Evolutionary conservation across 2,329 filamentous ascomycete genomes (phyloP).

Genomic region (Cladorrhinum sp.): DNA sequence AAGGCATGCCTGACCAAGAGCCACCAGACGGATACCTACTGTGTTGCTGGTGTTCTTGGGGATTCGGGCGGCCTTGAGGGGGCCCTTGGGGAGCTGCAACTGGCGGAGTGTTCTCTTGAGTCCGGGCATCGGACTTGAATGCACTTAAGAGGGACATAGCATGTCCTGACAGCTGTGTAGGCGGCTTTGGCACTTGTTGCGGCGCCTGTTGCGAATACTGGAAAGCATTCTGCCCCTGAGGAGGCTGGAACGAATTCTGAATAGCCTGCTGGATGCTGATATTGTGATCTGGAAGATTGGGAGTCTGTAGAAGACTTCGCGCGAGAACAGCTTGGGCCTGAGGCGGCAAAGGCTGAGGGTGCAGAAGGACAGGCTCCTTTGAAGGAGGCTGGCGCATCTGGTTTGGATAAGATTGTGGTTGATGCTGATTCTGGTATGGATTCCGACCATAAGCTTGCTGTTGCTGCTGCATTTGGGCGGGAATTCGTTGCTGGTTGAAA

Average conservation of each 20-base stretch:
- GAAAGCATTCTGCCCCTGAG: slow-evolving; percentile 17
- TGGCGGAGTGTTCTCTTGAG: slow-evolving; percentile 16
- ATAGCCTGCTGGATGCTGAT: slow-evolving; percentile 4
- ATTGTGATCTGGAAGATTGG: slow-evolving; percentile 30
- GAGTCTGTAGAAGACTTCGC: slow-evolving; percentile 37
- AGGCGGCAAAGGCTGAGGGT: slow-evolving; percentile 53
- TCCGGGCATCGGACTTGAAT: slow-evolving; percentile 35
- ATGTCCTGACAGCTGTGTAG: slow-evolving; percentile 33
- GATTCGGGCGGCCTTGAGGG: not conserved
- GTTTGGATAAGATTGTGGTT: slow-evolving; percentile 21
- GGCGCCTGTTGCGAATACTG: slow-evolving; percentile 16
- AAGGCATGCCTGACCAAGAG: slow-evolving; percentile 15
- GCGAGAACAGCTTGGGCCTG: slow-evolving; percentile 53
- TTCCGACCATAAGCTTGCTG: slow-evolving; percentile 20
- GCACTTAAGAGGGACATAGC: slow-evolving; percentile 39
- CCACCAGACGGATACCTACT: slow-evolving; percentile 2
- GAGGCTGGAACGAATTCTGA: slow-evolving; percentile 34
- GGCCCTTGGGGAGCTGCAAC: slow-evolving; percentile 13
- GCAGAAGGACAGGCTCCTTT: slow-evolving; percentile 32
- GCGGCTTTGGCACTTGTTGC: slow-evolving; percentile 23
- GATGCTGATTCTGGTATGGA: slow-evolving; percentile 23
- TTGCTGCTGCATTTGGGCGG: slow-evolving; percentile 19
- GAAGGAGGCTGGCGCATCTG: slow-evolving; percentile 14
- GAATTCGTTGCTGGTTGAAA: slow-evolving; percentile 21
- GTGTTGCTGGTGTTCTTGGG: slow-evolving; percentile 16